Conservation (phyloP, 805 yeast genomes). For the Starmerella floricola region DNA sequence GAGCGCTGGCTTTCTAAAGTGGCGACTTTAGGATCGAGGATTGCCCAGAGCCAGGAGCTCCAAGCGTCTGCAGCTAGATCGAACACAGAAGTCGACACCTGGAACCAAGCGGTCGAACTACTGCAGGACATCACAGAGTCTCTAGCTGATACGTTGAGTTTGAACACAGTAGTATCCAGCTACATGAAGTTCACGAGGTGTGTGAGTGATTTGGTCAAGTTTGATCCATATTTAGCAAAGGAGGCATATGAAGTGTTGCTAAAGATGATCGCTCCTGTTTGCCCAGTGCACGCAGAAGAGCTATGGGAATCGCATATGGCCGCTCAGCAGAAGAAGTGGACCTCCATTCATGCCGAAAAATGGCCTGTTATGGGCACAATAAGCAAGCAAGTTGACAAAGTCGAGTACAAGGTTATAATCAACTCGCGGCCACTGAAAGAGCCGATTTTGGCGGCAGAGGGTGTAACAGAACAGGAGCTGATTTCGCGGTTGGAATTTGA, state of each 20-base stretch:
- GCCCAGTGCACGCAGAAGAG: slow-evolving; percentile 76
- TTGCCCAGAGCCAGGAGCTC: too few species aligned
- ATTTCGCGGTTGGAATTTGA: slow-evolving; percentile 2
- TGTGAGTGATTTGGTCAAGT: slow-evolving; percentile 26
- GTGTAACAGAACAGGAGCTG: slow-evolving; percentile 11
- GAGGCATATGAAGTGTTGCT: slow-evolving; percentile 36
- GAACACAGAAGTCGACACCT: slow-evolving; percentile 41
- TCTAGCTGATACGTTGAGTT: slow-evolving; percentile 43
- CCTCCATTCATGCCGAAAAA: slow-evolving; percentile 41
- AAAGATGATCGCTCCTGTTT: slow-evolving; percentile 61
- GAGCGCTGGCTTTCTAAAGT: slow-evolving; percentile 75
- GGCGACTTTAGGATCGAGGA: slow-evolving; percentile 2
- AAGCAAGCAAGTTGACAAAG: slow-evolving; percentile 30
- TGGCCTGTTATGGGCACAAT: slow-evolving; percentile 49
- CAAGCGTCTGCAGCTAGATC: too few species aligned
- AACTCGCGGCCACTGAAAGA: slow-evolving; percentile 44
- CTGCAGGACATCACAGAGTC: slow-evolving; percentile 46
- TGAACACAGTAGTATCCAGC: slow-evolving; percentile 81
- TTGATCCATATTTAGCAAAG: slow-evolving; percentile 32
- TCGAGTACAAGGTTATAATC: slow-evolving; percentile 47
- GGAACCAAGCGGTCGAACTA: slow-evolving; percentile 43
- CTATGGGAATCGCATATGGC: slow-evolving; percentile 46
- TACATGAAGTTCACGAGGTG: slow-evolving; percentile 67
- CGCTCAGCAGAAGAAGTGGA: slow-evolving; percentile 29
- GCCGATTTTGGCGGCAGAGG: slow-evolving; percentile 2